Percentiles rank a stretch among this genome's conserved stretches.
Evolutionary conservation across 768 basidiomycete species (phyloP).

Genomic region (Chiua virens): DNA sequence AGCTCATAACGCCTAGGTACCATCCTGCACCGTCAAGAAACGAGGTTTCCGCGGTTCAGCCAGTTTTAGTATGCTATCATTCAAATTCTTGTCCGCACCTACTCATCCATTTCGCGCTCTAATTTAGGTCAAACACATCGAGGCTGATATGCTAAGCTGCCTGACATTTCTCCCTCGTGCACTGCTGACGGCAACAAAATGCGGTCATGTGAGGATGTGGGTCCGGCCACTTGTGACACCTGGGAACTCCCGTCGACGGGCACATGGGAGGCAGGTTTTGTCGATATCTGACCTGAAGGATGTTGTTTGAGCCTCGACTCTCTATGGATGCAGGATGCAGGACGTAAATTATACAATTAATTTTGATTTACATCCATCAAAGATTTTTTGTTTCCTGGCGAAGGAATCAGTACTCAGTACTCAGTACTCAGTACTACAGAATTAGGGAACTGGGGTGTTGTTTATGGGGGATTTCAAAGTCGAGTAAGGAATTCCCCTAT

Average conservation of each 20-base stretch:
- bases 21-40: slow-evolving; percentile 90
- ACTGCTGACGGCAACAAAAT: slow-evolving; percentile 76
- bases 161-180: slow-evolving; percentile 77
- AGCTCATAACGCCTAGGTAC: slow-evolving; percentile 58
- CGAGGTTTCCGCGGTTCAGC: slow-evolving; percentile 88
- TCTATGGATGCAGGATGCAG: not conserved
- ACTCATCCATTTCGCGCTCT: not conserved
- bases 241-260: slow-evolving; percentile 24
- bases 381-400: too few relatives aligned
- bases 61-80: slow-evolving; percentile 66
- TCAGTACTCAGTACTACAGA: too few relatives aligned
- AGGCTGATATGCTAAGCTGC: slow-evolving; percentile 73
- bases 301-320: slow-evolving; percentile 14
- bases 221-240: slow-evolving; percentile 62
- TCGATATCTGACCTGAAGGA: slow-evolving; percentile 33
- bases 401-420: too few relatives aligned
- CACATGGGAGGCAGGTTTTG: slow-evolving; percentile 29
- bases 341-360: slow-evolving; percentile 15
- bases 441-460: not conserved
- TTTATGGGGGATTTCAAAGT: not conserved
- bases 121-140: slow-evolving; percentile 75
- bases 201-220: slow-evolving; percentile 83
- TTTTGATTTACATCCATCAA: not conserved
- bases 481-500: not conserved
- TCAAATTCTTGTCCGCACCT: not conserved